Percentiles rank a stretch among this genome's conserved stretches.
Conservation (phyloP, 192 early-diverging fungal genomes). For the Coemansia furcata region DNA sequence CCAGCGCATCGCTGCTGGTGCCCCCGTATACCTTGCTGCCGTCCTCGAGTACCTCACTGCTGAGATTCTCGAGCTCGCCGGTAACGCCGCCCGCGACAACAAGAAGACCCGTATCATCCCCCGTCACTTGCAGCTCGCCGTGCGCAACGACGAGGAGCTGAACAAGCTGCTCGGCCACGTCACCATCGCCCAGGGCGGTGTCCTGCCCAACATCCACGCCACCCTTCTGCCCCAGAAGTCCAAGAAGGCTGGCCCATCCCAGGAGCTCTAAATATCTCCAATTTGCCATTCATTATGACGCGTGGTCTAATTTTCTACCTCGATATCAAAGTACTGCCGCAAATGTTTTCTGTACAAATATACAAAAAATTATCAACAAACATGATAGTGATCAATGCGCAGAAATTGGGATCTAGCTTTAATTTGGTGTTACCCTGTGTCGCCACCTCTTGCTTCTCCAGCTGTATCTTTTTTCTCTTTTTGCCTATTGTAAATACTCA, state of each 20-base stretch:
- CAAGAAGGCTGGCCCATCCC: constrained; percentile 63
- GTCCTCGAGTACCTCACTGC: constrained; percentile 95
- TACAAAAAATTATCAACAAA: constrained; percentile 10
- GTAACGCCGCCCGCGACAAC: constrained; percentile 93
- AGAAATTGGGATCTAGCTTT: background rate
- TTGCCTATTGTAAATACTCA: constrained; percentile 12
- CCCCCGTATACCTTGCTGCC: constrained; percentile 93
- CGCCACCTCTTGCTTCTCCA: background rate
- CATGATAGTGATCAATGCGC: background rate
- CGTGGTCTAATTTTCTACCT: constrained; percentile 25
- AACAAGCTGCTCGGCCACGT: constrained; percentile 89
- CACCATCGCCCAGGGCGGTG: constrained; percentile 91
- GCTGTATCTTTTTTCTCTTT: background rate
- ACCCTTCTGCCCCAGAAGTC: constrained; percentile 81
- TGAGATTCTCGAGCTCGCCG: constrained; percentile 95
- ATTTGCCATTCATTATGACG: constrained; percentile 65
- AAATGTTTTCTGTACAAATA: constrained; percentile 38
- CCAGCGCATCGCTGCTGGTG: constrained; percentile 87
- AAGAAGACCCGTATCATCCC: constrained; percentile 96
- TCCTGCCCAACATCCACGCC: constrained; percentile 89
- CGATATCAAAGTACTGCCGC: constrained; percentile 1
- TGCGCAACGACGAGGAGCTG: constrained; percentile 94
- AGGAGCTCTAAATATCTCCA: constrained; percentile 59
- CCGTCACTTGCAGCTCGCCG: constrained; percentile 91
- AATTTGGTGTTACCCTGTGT: background rate